These are phyloP conservation scores for Fennellomyces sp. DNA, from an alignment of 371 early-diverging fungal species.

Conservation along the genomic window DNA sequence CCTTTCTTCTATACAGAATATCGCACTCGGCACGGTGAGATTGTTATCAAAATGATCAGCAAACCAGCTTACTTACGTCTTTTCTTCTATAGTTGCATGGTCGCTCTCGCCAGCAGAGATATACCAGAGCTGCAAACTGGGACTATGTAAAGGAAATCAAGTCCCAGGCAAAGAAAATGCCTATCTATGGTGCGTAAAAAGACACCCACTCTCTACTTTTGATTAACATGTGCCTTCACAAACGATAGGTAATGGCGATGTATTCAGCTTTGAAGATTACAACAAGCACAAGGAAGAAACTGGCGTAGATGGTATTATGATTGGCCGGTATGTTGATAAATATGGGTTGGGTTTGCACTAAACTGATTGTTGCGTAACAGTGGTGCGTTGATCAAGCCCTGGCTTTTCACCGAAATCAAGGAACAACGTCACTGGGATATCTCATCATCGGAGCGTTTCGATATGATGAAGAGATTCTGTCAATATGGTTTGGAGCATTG, in stretches of 20 bases:
- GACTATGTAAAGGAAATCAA: conserved; percentile 78
- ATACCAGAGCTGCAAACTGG: conserved; percentile 92
- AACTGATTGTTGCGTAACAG: conserved; percentile 3
- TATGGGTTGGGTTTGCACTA: not conserved
- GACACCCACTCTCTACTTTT: not conserved
- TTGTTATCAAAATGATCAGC: not conserved
- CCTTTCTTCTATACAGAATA: conserved; percentile 35
- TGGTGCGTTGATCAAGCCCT: conserved; percentile 94
- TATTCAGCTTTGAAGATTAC: conserved; percentile 87
- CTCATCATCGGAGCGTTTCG: conserved; percentile 88
- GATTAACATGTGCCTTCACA: not conserved
- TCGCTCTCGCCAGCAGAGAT: conserved; percentile 91
- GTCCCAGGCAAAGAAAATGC: conserved; percentile 43
- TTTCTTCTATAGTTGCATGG: conserved; percentile 92
- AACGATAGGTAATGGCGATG: conserved; percentile 90
- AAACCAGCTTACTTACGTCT: no score
- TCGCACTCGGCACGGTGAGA: conserved; percentile 51
- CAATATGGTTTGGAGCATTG: conserved; percentile 93
- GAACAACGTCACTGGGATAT: conserved; percentile 90
- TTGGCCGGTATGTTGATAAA: conserved; percentile 59
- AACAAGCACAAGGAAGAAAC: conserved; percentile 62
- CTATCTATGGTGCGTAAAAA: conserved; percentile 55
- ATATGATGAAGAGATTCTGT: conserved; percentile 84
- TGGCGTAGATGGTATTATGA: conserved; percentile 88
- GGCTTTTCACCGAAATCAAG: conserved; percentile 96